Evolutionary conservation across 75 land plant species (phyloP), one percentile per base, ranked within the genome.

Genomic region (Sequoia sempervirens): DNA sequence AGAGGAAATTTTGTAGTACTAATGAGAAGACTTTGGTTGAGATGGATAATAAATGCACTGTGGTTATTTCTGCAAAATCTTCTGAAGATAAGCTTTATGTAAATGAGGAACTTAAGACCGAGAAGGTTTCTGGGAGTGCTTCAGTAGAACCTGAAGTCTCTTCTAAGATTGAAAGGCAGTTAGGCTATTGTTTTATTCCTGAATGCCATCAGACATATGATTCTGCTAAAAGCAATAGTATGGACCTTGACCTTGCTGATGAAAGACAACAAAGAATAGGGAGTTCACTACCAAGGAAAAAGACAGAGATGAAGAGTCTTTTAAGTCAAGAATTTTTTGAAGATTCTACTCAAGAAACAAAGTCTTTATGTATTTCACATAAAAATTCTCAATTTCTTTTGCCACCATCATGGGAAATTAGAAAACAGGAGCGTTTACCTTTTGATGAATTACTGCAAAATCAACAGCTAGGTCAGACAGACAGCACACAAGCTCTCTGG

Each of bases 1-100:
- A 91, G 81, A 91, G 87, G 64, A 81, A 82, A 12, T 56, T 75
- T 43, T 90, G 85, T 45, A 74, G 12, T 81, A 37, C 34, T 14
- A 87, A 87, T 61, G 70, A 41, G 75, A 80, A 34, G 82, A 56
- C n/a, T 83, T 79, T 20, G 20, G 45, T 38, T 50, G 54, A 40
- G 28, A 43, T 15, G 6, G 73, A 47, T 66, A 82, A 81, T 69
- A 84, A 72, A 40, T 87, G 80, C 73, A 64, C 73, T 66, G 85
- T 83, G 73, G 58, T 14, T 53, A 34, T 54, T 17, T 28, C 30
- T 81, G 64, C 20, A 17, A 30, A 45, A 34, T 81, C 41, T 18
- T 36, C 58, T 52, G 61, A 53, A 81, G 82, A 81, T 41, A 54
- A 53, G 12, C 64, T 54, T 81, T 45, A 53, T 47, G 82, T 81